phyloP scores from a whole-genome alignment of 768 basidiomycete species.

The Leccinum ochraceum region DNA sequence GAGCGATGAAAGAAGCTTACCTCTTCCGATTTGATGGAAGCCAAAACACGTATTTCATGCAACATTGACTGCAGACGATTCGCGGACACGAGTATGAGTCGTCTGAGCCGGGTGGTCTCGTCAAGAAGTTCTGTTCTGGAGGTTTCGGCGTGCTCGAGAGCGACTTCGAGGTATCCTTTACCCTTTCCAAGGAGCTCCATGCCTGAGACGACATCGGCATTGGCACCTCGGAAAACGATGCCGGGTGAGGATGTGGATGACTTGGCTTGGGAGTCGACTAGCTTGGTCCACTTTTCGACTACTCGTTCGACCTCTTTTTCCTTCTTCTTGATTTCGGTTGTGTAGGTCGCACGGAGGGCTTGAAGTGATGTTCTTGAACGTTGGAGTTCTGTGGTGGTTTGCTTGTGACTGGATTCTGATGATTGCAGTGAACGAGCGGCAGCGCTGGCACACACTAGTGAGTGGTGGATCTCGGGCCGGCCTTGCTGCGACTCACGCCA shows the following conservation, averaged over 20 bases:
- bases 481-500: slow-evolving; percentile 52
- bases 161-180: slow-evolving; percentile 58
- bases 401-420: slow-evolving; percentile 67
- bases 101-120: slow-evolving; percentile 64
- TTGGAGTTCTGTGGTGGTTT: slow-evolving; percentile 68
- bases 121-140: slow-evolving; percentile 59
- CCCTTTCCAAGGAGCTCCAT: slow-evolving; percentile 49
- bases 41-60: slow-evolving; percentile 43
- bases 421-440: slow-evolving; percentile 55
- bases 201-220: slow-evolving; percentile 48
- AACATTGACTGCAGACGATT: slow-evolving; percentile 64
- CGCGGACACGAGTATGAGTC: slow-evolving; percentile 57
- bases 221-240: slow-evolving; percentile 49
- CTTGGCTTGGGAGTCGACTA: slow-evolving; percentile 68
- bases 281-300: slow-evolving; percentile 71
- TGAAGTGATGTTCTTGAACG: slow-evolving; percentile 71
- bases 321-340: slow-evolving; percentile 74
- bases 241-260: slow-evolving; percentile 51
- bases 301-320: slow-evolving; percentile 80
- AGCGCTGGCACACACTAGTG: slow-evolving; percentile 38
- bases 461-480: slow-evolving; percentile 3
- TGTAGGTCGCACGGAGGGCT: slow-evolving; percentile 65
- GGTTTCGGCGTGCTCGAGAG: slow-evolving; percentile 72
- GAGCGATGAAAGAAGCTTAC: slow-evolving; percentile 34
- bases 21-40: slow-evolving; percentile 48